Percentiles rank a stretch among this genome's conserved stretches.
These are phyloP conservation scores for Alternaria brassicicola DNA, from an alignment of 2,329 filamentous ascomycete species.

Conservation along the genomic window DNA sequence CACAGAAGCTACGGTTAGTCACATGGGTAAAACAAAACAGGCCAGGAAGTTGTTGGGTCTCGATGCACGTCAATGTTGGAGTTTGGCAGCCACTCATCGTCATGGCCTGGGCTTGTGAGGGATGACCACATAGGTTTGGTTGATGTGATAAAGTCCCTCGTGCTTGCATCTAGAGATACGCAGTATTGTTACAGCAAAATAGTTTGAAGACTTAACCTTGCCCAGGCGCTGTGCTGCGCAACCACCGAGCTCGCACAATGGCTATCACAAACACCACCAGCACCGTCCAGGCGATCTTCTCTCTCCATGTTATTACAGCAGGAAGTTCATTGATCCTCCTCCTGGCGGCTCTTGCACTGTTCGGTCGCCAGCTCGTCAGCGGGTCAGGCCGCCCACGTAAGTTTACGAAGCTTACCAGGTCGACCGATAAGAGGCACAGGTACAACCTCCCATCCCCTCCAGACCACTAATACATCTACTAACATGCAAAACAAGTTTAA, in stretches of 20 bases:
- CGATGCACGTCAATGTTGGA: not conserved
- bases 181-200: not conserved
- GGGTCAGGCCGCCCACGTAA: slow-evolving; percentile 14
- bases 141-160: not conserved
- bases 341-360: slow-evolving; percentile 7
- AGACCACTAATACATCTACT: not conserved
- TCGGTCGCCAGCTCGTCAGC: slow-evolving; percentile 14
- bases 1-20: not conserved
- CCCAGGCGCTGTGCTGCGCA: not conserved
- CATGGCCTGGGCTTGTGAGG: not conserved
- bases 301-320: slow-evolving; percentile 24
- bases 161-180: not conserved
- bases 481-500: slow-evolving; percentile 3
- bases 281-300: slow-evolving; percentile 25
- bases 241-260: slow-evolving; percentile 2
- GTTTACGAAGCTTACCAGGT: slow-evolving; percentile 14
- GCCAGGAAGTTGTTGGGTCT: not conserved
- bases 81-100: not conserved
- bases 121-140: slow-evolving; percentile 7
- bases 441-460: not conserved
- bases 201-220: not conserved
- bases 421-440: slow-evolving; percentile 8
- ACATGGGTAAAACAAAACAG: not conserved
- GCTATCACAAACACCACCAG: slow-evolving; percentile 20
- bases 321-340: slow-evolving; percentile 17